phyloP scores from a whole-genome alignment of 176 grass and related monocot species.

The Thalia dealbata region DNA sequence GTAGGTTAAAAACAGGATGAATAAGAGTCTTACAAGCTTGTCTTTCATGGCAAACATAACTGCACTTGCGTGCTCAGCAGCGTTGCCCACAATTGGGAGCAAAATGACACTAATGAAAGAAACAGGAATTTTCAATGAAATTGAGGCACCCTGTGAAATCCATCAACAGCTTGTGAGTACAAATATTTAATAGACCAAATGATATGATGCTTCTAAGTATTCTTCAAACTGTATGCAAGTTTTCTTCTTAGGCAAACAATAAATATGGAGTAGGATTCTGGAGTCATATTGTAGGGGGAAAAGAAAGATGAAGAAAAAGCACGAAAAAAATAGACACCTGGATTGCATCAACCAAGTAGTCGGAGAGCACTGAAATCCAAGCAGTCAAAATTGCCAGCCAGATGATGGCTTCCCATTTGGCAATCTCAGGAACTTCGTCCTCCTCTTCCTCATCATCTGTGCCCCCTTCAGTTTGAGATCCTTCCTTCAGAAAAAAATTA shows the following conservation, averaged over 20 bases:
- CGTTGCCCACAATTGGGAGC: constrained; percentile 72
- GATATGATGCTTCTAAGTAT: too few species aligned
- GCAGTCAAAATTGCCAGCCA: constrained; percentile 65
- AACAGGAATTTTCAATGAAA: constrained; percentile 49
- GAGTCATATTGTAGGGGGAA: too few species aligned
- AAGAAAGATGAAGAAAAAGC: too few species aligned
- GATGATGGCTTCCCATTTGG: constrained; percentile 54
- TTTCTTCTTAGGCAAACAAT: too few species aligned
- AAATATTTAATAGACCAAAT: too few species aligned
- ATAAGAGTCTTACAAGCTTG: constrained; percentile 44
- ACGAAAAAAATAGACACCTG: constrained; percentile 40
- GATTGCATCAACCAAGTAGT: constrained; percentile 55
- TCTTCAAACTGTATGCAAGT: too few species aligned
- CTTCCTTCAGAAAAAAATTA: constrained; percentile 20
- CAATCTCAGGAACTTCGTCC: constrained; percentile 32
- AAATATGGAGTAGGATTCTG: too few species aligned
- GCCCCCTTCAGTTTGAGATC: constrained; percentile 1
- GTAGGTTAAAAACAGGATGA: not conserved
- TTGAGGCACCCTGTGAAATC: constrained; percentile 45
- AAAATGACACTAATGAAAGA: constrained; percentile 73
- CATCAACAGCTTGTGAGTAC: not conserved
- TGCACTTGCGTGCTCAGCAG: constrained; percentile 65
- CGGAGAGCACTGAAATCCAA: constrained; percentile 69
- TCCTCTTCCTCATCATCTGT: constrained; percentile 11
- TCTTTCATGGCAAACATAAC: constrained; percentile 72